Base-by-base conservation (phyloP, 2,329 filamentous ascomycete genomes). In the Ceratocystis ficicola region DNA sequence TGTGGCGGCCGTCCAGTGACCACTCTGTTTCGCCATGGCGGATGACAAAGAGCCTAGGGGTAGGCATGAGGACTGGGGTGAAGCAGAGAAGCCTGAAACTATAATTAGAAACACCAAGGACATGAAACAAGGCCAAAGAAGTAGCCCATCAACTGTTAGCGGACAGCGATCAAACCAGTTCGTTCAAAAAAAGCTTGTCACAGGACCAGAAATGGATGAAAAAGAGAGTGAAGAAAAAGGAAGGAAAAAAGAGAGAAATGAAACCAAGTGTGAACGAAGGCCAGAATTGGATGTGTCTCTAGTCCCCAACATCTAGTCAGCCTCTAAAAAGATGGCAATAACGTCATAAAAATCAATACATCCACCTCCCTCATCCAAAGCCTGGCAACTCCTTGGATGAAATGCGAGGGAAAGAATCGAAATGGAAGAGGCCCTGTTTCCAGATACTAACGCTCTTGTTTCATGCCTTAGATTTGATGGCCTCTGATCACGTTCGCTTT, bases 21-120 rank as follows among this genome's bases (percentile, higher is more conserved):
- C 92, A 97, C 78, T 95, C 90, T 3, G 92, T 97, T 78, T 96
- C 90, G 76, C 92, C 93, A 73, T 96, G 92, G 71, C 92, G 89
- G 74, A 91, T 78, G 70, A 94, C 84, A 78, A 93, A 93, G 73
- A 89, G 86, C 64, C 89, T 83, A 1, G 89, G 89, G 1, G 86
- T 84, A 1, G 75, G 61, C 75, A 76, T 76, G 69, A 52, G 5
- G n/a, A 20, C 15, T 5, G 32, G 44, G 25, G 36, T 22, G 10
- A 48, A 25, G 61, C 28, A 15, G 2, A 17, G 61, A 5, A 30
- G 50, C 12, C 52, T 62, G n/a, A 12, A 32, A n/a, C 52, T 57
- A 57, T 57, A 30, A 17, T 57, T 57, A 57, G 28, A 28, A 57
- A n/a, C 52, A 57, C 52, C 22, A 17, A 57, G 36, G 15, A 57